Percentiles rank a stretch among this genome's conserved stretches.
These are phyloP conservation scores for Solanum habrochaites DNA, from an alignment of 257 asterid species.

Conservation along the genomic window DNA sequence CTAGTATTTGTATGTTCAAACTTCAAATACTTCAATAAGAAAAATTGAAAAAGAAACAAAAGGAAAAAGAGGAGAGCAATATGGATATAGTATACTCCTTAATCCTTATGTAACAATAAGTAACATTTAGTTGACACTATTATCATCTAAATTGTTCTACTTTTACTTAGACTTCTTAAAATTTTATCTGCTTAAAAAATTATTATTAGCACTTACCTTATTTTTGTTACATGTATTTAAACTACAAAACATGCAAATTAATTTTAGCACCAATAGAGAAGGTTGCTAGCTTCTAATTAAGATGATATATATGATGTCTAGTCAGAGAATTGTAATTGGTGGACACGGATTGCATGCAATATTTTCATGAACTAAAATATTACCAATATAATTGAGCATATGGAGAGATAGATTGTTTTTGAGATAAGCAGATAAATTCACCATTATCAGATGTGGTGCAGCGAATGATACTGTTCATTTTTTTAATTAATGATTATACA, in stretches of 20 bases:
- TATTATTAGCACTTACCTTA: background rate
- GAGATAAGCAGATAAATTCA: background rate
- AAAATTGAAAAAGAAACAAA: too few species aligned
- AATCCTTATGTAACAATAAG: background rate
- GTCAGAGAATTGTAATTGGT: background rate
- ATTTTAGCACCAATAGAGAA: background rate
- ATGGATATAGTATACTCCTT: background rate
- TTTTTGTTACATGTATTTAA: background rate
- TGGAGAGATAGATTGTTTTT: background rate
- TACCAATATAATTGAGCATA: background rate
- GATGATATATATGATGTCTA: background rate
- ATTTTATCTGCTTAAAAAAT: background rate
- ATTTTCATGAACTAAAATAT: background rate
- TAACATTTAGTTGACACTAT: background rate
- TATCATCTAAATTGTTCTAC: background rate
- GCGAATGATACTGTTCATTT: rapidly evolving
- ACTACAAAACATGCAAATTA: background rate
- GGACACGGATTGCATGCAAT: background rate
- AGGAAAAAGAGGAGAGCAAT: background rate
- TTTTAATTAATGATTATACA: too few species aligned
- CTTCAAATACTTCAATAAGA: background rate
- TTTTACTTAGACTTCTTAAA: background rate
- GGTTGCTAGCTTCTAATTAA: background rate
- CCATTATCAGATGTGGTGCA: too few species aligned
- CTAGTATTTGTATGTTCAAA: background rate